A percentile compares a stretch with the other conserved stretches of the same genome.
phyloP scores from a whole-genome alignment of 345 rosid species.

The Turritis glabra region DNA sequence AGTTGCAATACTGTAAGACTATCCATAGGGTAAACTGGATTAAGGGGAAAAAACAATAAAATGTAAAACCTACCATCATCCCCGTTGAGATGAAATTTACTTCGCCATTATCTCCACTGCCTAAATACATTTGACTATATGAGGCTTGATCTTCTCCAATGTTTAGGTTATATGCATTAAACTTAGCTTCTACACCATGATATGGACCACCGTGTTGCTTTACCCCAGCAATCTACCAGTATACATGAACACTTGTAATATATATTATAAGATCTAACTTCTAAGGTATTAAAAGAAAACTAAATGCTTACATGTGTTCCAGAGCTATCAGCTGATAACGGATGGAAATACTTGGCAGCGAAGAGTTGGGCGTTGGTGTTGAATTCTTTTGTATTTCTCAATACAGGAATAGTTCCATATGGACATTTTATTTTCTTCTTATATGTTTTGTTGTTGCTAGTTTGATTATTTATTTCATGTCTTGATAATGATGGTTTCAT shows the following conservation, averaged over 20 bases:
- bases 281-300: neutral
- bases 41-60: neutral
- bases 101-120: neutral
- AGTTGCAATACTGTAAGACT: neutral
- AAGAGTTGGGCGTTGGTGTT: neutral
- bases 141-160: neutral
- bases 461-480: neutral
- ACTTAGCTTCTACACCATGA: neutral
- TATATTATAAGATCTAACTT: neutral
- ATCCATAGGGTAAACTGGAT: neutral
- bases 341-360: neutral
- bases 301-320: conserved; percentile 10
- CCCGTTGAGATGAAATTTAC: neutral
- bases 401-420: neutral
- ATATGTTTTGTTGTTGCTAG: neutral
- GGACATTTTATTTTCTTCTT: neutral
- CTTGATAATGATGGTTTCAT: neutral
- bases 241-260: neutral
- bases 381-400: neutral
- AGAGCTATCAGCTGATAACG: neutral
- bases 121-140: conserved; percentile 12
- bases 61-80: conserved; percentile 6
- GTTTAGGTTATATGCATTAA: neutral
- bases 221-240: neutral
- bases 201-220: neutral